A percentile compares a stretch with the other conserved stretches of the same genome.
Conservation (phyloP, 1,139 yeast species). For the Candida albicans region DNA sequence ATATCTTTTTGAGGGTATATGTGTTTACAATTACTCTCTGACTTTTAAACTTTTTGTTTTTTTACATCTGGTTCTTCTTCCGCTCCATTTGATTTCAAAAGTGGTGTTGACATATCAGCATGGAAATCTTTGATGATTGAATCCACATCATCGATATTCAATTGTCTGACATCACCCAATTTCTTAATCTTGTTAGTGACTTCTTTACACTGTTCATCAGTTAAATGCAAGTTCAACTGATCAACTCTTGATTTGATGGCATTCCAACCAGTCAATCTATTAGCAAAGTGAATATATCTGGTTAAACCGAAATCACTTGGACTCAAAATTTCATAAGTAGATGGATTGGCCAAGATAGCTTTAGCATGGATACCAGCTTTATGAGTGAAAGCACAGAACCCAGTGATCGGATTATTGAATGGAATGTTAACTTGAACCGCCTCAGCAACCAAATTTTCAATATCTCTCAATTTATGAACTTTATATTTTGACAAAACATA, state of each 20-base stretch:
- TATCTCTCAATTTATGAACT: conserved; percentile 91
- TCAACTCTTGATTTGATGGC: conserved; percentile 98
- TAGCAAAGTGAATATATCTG: conserved; percentile 95
- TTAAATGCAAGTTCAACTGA: conserved; percentile 85
- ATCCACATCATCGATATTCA: conserved; percentile 96
- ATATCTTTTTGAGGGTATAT: not conserved
- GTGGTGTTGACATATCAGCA: conserved; percentile 52
- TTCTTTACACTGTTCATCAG: conserved; percentile 93
- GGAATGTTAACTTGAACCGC: conserved; percentile 97
- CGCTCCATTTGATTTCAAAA: conserved; percentile 14
- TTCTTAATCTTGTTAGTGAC: conserved; percentile 90
- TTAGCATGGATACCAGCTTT: conserved; percentile 99
- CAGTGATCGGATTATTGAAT: conserved; percentile 97
- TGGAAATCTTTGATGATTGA: conserved; percentile 94
- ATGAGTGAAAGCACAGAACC: conserved; percentile 99
- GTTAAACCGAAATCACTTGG: conserved; percentile 95
- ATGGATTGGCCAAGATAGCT: conserved; percentile 97
- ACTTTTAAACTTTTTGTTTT: not conserved
- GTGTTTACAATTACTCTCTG: not conserved
- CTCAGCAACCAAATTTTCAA: conserved; percentile 94
- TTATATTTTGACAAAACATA: conserved; percentile 94
- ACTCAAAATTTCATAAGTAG: conserved; percentile 93
- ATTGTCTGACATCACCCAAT: conserved; percentile 92
- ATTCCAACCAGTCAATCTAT: conserved; percentile 98
- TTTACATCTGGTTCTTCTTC: not conserved